phyloP scores from a whole-genome alignment of 2,329 filamentous ascomycete species.

The Exophiala mesophila region DNA sequence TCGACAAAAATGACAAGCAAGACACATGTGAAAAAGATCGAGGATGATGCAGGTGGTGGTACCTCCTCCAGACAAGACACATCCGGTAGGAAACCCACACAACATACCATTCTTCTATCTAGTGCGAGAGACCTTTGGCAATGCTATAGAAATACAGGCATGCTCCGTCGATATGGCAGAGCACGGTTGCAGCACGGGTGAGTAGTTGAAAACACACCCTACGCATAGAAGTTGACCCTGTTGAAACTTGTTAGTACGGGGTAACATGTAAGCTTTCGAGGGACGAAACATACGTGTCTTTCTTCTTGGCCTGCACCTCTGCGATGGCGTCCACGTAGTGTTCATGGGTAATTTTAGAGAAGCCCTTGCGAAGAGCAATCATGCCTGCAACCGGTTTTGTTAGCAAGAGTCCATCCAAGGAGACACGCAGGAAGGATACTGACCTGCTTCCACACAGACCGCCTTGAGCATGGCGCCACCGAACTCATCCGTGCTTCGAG shows the following conservation, averaged over 20 bases:
- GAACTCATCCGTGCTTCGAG: slow-evolving; percentile 96
- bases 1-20: too few species aligned
- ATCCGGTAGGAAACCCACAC: too few species aligned
- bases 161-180: too few species aligned
- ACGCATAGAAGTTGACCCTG: slow-evolving; percentile 33
- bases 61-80: too few species aligned
- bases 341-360: slow-evolving; percentile 95
- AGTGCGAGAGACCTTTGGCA: background rate
- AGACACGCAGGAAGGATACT: background rate
- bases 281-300: slow-evolving; percentile 56
- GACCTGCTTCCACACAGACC: slow-evolving; percentile 82
- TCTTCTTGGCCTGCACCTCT: slow-evolving; percentile 86
- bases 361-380: slow-evolving; percentile 91
- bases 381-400: slow-evolving; percentile 55
- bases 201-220: too few species aligned
- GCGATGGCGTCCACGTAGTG: slow-evolving; percentile 98
- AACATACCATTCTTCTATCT: background rate
- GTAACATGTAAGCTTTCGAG: too few species aligned
- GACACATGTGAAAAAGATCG: too few species aligned
- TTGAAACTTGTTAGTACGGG: too few species aligned
- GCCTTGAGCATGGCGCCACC: slow-evolving; percentile 97
- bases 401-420: slow-evolving; percentile 1
- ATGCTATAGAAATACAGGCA: slow-evolving; percentile 3
- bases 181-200: too few species aligned
- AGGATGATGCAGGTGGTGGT: too few species aligned